Conservation (phyloP, 371 early-diverging fungal species). For the Zychaea mexicana region DNA sequence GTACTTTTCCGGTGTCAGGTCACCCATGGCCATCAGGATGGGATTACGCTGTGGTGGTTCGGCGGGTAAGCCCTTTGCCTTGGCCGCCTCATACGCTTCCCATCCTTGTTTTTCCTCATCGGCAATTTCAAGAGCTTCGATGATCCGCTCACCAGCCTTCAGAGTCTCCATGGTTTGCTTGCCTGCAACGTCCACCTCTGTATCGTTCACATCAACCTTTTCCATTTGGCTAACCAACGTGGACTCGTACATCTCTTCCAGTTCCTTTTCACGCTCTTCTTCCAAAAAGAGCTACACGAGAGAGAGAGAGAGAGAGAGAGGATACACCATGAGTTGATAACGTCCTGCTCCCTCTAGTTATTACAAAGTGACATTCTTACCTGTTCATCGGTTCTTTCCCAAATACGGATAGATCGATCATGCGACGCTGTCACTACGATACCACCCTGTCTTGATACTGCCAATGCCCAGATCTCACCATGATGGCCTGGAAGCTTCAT, state of each 20-base stretch:
- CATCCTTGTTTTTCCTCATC: slow-evolving; percentile 78
- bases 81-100: slow-evolving; percentile 64
- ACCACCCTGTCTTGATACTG: slow-evolving; percentile 84
- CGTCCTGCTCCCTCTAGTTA: neutral
- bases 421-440: slow-evolving; percentile 87
- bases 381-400: slow-evolving; percentile 95
- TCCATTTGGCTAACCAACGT: slow-evolving; percentile 72
- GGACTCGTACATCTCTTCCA: slow-evolving; percentile 87
- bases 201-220: slow-evolving; percentile 54
- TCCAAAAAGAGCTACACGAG: slow-evolving; percentile 87
- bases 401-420: slow-evolving; percentile 91
- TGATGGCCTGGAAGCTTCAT: slow-evolving; percentile 90
- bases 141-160: slow-evolving; percentile 89
- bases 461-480: slow-evolving; percentile 93
- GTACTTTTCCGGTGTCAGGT: slow-evolving; percentile 77
- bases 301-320: too few relatives aligned
- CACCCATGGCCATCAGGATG: slow-evolving; percentile 71
- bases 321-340: neutral
- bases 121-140: slow-evolving; percentile 89
- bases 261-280: slow-evolving; percentile 94
- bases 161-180: slow-evolving; percentile 88
- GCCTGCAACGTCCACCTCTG: slow-evolving; percentile 77
- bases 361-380: too few relatives aligned
- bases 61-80: slow-evolving; percentile 49
- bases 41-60: slow-evolving; percentile 69